Evolutionary conservation across 345 rosid genomes (phyloP).

Genomic region (Moricandia arvensis): DNA sequence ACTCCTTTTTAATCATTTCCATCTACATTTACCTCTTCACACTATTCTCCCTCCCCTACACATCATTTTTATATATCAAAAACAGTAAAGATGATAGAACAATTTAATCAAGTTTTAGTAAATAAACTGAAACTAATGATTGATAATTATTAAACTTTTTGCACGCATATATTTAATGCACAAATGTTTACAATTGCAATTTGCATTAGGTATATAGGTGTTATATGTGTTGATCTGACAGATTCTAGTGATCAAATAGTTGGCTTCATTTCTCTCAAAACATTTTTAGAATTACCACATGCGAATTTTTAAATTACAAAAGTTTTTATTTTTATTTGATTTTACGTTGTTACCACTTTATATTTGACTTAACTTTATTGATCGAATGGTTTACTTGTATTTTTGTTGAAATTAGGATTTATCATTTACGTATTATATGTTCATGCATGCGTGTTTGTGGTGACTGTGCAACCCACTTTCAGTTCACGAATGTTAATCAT

Average conservation of each 20-base stretch:
- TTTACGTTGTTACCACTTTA: not conserved
- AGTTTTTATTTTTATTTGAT: not conserved
- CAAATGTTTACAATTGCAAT: not conserved
- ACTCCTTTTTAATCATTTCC: constrained; percentile 24
- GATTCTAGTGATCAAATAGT: not conserved
- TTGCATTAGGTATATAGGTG: not conserved
- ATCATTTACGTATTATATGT: not conserved
- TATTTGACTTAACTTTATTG: not conserved
- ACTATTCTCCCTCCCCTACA: not conserved
- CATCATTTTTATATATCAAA: not conserved
- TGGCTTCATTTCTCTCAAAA: not conserved
- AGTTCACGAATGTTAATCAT: not conserved
- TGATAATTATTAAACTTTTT: constrained; percentile 20
- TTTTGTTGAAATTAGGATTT: not conserved
- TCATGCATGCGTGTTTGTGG: not conserved
- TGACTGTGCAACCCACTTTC: not conserved
- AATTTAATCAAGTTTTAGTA: not conserved
- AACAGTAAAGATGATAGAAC: not conserved
- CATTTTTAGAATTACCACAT: not conserved
- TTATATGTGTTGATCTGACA: not conserved
- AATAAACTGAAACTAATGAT: constrained; percentile 15
- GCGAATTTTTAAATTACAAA: not conserved
- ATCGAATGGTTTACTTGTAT: not conserved
- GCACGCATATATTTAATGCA: constrained; percentile 17
- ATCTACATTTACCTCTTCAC: not conserved